phyloP scores from a whole-genome alignment of 169 alveolate species.

The Eimeria praecox region DNA sequence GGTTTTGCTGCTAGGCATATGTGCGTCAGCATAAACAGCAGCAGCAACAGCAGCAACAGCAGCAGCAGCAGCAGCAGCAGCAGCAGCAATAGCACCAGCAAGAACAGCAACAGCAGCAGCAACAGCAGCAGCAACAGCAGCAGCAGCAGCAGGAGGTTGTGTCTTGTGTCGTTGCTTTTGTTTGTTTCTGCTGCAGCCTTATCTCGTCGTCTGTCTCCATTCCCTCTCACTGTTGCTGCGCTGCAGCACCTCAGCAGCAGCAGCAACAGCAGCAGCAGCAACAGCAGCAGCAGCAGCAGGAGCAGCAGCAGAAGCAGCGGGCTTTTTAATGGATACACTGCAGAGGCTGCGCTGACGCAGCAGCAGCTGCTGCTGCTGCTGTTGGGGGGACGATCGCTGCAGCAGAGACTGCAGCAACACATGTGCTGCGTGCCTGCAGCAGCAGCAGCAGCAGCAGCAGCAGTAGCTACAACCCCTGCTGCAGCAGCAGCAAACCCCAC shows the following conservation, averaged over 20 bases:
- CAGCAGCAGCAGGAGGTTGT: conserved; percentile 15
- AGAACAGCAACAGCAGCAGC: conserved; percentile 39
- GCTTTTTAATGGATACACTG: conserved; percentile 14
- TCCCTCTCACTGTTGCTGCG: conserved; percentile 40
- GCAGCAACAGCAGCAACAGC: background rate
- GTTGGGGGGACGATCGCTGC: conserved; percentile 11
- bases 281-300: conserved; percentile 57
- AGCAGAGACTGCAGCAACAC: conserved; percentile 43
- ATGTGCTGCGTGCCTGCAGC: conserved; percentile 39
- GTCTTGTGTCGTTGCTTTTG: background rate
- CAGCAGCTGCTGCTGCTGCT: conserved; percentile 42
- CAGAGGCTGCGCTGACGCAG: conserved; percentile 32
- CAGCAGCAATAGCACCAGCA: conserved; percentile 23
- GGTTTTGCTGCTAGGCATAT: conserved; percentile 24
- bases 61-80: conserved; percentile 60
- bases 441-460: conserved; percentile 59
- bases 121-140: conserved; percentile 15
- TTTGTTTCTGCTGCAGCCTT: conserved; percentile 39
- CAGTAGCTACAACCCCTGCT: background rate
- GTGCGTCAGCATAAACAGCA: background rate
- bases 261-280: conserved; percentile 56
- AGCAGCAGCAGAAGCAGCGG: conserved; percentile 19
- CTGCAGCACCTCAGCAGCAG: conserved; percentile 61
- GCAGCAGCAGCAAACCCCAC: background rate
- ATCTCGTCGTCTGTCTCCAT: background rate